Evolutionary conservation across 148 eudicot genomes (phyloP).

Genomic region (Arctostaphylos glauca): DNA sequence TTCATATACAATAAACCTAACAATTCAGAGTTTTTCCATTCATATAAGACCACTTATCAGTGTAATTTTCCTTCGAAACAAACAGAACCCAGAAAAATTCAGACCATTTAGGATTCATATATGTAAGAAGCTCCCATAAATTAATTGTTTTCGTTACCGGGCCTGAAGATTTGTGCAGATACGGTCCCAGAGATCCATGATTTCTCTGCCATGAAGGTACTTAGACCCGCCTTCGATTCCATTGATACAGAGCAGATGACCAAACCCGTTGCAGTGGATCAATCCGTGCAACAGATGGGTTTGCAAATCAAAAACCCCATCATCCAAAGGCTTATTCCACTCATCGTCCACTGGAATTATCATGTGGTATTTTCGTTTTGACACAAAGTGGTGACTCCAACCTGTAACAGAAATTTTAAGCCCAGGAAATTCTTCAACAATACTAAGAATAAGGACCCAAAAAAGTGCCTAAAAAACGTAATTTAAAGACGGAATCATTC

Average conservation of each 20-base stretch:
- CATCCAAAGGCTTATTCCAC: conserved; percentile 63
- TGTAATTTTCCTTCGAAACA: background rate
- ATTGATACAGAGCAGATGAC: conserved; percentile 74
- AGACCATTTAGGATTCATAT: background rate
- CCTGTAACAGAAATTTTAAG: conserved; percentile 34
- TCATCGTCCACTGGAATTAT: conserved; percentile 69
- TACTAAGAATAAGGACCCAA: background rate
- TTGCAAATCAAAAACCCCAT: conserved; percentile 48
- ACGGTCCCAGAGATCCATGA: conserved; percentile 93
- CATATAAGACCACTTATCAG: background rate
- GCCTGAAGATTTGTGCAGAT: conserved; percentile 68
- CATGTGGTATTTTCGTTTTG: conserved; percentile 73
- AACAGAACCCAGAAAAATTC: background rate
- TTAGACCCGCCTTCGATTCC: conserved; percentile 83
- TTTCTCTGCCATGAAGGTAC: conserved; percentile 55
- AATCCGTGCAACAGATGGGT: conserved; percentile 79
- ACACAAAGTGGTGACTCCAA: conserved; percentile 85
- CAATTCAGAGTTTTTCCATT: background rate
- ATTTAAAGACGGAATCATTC: background rate
- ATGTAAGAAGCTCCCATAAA: background rate
- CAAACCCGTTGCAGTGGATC: conserved; percentile 86
- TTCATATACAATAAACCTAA: no score
- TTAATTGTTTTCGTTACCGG: conserved; percentile 34
- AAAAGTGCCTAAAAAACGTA: background rate
- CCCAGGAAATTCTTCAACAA: background rate